Percentiles rank a stretch among this genome's conserved stretches.
Conservation (phyloP, 306 rosid genomes). For the Ceratonia siliqua region DNA sequence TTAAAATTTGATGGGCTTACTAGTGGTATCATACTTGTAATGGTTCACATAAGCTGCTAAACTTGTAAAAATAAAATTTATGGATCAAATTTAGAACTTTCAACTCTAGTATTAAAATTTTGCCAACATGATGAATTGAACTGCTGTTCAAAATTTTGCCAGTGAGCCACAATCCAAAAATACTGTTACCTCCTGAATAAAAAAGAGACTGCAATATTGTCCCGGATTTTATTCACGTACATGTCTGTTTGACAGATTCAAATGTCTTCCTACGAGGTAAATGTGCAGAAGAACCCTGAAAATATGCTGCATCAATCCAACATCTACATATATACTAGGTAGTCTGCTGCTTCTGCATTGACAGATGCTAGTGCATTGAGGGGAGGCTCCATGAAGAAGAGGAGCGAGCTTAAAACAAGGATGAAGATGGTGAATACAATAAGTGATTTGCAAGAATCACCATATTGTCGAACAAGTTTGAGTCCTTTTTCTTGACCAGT, state of each 20-base stretch:
- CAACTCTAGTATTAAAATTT: background rate
- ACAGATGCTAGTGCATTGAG: slow-evolving; percentile 47
- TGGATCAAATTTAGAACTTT: too few species aligned
- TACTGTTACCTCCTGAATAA: background rate
- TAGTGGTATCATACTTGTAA: too few species aligned
- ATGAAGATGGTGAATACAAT: slow-evolving; percentile 59
- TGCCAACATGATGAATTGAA: background rate
- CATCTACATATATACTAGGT: slow-evolving; percentile 28
- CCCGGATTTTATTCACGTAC: background rate
- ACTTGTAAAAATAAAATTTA: too few species aligned
- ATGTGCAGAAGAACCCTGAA: slow-evolving; percentile 2
- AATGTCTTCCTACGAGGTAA: background rate
- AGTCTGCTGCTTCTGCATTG: slow-evolving; percentile 35
- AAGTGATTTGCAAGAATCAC: slow-evolving; percentile 70
- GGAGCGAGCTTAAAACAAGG: slow-evolving; percentile 50
- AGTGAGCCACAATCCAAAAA: too few species aligned
- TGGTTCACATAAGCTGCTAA: too few species aligned
- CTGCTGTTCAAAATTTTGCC: background rate
- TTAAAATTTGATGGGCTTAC: too few species aligned
- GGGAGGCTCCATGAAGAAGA: slow-evolving; percentile 75
- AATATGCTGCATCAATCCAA: slow-evolving; percentile 26
- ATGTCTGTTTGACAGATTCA: background rate
- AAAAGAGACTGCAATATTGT: background rate
- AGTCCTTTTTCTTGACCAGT: slow-evolving; percentile 71
- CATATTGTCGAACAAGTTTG: slow-evolving; percentile 55